A percentile compares a stretch with the other conserved stretches of the same genome.
Evolutionary conservation across 305 asterid genomes (phyloP).

Genomic region (Solanum chacoense): DNA sequence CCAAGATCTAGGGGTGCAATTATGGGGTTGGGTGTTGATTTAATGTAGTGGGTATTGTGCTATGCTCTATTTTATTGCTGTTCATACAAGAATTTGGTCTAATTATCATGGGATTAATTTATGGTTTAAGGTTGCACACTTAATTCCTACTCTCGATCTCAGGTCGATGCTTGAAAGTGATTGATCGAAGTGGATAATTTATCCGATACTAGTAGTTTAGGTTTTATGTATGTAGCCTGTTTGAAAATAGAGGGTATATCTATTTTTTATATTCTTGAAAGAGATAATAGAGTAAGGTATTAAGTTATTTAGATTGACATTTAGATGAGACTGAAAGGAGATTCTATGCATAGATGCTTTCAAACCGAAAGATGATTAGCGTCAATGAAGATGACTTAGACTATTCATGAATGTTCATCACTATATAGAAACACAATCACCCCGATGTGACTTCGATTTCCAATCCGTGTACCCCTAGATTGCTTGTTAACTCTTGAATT

Average conservation of each 20-base stretch:
- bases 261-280: not conserved
- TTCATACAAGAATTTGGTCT: not conserved
- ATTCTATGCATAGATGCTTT: not conserved
- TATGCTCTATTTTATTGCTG: not conserved
- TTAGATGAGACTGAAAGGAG: not conserved
- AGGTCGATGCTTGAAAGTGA: not conserved
- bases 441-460: not conserved
- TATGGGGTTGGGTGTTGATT: not conserved
- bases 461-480: not conserved
- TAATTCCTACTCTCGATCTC: not conserved
- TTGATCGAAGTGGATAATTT: not conserved
- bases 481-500: not conserved
- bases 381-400: not conserved
- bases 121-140: not conserved
- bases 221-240: not conserved
- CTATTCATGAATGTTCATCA: not conserved
- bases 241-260: not conserved
- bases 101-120: not conserved
- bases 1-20: not conserved
- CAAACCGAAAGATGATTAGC: not conserved
- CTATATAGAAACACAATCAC: not conserved
- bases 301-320: not conserved
- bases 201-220: not conserved
- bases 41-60: not conserved
- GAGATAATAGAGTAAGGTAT: not conserved